Percentiles rank a stretch among this genome's conserved stretches.
phyloP scores from a whole-genome alignment of 73 alveolate species.

The Stentor coeruleus region DNA sequence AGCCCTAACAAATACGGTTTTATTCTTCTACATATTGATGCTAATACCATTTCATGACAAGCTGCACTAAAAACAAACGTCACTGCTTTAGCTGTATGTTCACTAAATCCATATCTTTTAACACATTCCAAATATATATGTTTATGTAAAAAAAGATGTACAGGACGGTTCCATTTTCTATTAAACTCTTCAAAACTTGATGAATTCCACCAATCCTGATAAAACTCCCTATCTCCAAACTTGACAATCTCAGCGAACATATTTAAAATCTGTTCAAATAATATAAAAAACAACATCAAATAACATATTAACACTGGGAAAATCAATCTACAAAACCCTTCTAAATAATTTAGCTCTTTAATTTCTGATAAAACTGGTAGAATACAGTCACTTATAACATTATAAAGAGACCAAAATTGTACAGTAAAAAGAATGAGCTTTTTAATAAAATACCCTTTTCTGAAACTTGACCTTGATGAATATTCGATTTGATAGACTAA shows the following conservation, averaged over 20 bases:
- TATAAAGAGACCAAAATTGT: not conserved
- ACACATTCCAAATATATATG: conserved; percentile 30
- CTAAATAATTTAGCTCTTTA: not conserved
- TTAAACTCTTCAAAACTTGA: conserved; percentile 40
- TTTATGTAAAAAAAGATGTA: conserved; percentile 37
- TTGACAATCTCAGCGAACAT: conserved; percentile 38
- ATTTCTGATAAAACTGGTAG: not conserved
- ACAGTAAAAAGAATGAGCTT: not conserved
- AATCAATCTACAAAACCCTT: not conserved
- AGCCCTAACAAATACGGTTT: not conserved
- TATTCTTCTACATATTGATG: not conserved
- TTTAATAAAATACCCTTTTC: not conserved
- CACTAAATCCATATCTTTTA: not conserved
- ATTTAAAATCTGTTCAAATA: conserved; percentile 30
- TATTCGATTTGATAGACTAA: not conserved
- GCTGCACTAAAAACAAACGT: not conserved
- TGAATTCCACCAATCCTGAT: conserved; percentile 45
- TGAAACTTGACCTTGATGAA: not conserved
- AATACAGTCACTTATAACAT: not conserved
- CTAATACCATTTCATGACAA: not conserved
- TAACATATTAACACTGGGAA: not conserved
- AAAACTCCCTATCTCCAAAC: conserved; percentile 43
- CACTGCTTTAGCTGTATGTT: not conserved
- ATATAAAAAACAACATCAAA: not conserved
- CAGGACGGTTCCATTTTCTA: conserved; percentile 48